Percentiles rank a stretch among this genome's conserved stretches.
Evolutionary conservation across 306 rosid species (phyloP).

Genomic region (Prunus armeniaca): DNA sequence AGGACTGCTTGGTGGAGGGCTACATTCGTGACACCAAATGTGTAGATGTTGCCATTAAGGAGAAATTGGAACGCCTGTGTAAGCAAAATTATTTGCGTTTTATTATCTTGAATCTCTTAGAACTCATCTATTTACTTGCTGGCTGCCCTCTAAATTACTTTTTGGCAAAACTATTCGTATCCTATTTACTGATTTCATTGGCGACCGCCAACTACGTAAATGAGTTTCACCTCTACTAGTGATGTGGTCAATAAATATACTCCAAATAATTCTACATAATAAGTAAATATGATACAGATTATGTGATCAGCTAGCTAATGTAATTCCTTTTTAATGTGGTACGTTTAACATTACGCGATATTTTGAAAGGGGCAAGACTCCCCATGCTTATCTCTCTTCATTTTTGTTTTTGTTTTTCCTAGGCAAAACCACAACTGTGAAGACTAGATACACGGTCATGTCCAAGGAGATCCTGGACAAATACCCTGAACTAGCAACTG

Average conservation of each 20-base stretch:
- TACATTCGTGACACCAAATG: slow-evolving; percentile 89
- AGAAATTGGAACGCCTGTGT: slow-evolving; percentile 88
- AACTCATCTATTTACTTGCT: neutral
- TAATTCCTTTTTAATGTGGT: too few relatives aligned
- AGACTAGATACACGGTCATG: slow-evolving; percentile 97
- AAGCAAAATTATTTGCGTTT: slow-evolving; percentile 31
- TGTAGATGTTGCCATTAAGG: slow-evolving; percentile 60
- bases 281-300: neutral
- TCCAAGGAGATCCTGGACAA: slow-evolving; percentile 90
- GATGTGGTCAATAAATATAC: neutral
- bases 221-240: neutral
- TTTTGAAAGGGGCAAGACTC: neutral
- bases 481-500: slow-evolving; percentile 79
- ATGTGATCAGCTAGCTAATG: neutral
- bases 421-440: slow-evolving; percentile 97
- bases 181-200: neutral
- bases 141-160: neutral
- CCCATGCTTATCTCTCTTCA: neutral
- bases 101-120: neutral
- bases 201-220: too few relatives aligned
- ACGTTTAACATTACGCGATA: too few relatives aligned
- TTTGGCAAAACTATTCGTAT: neutral
- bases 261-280: neutral
- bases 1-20: slow-evolving; percentile 93
- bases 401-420: neutral